Evolutionary conservation across 495 filamentous ascomycete species (phyloP), one percentile per base, ranked within the genome.

Genomic region (Hypoxylon trugodes): DNA sequence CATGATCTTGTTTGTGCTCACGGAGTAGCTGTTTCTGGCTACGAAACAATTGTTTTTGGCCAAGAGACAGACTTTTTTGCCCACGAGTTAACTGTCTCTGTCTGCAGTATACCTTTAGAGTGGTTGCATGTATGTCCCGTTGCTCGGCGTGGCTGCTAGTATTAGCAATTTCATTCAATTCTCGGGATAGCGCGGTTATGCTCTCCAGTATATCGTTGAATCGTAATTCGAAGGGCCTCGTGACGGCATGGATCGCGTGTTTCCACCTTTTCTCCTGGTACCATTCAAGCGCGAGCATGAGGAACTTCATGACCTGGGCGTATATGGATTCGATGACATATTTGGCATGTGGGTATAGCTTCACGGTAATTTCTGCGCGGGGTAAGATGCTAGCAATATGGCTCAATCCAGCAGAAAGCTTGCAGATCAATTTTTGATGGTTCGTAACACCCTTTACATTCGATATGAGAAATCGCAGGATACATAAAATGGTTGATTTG

Each of bases 211-310:
- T 28, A 37, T 59, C 56, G 33, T 59, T 26, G 21, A 36, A 59
- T 13, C 32, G 47, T 4, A 59, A 40, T 15, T 65, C 47, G 2
- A 33, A 15, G 0, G 53, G 61, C n/a, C 16, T 22, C 21, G 61
- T 53, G 37, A 59, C 32, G 4, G 46, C 19, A 19, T 65, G 52
- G 4, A 52, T 0, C 2, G 33, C 10, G 16, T 46, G 61, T 18
- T 32, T 37, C 3, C 22, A 3, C 13, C 18, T 66, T 6, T 63
- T 61, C 37, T 73, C 58, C 36, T 74, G 43, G 43, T 73, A 78
- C 76, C 76, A 80, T 0, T 57, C 5, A 22, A 51, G 19, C 2
- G 75, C 73, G 6, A 59, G 56, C 4, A 61, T 4, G 1, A 61
- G 49, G 16, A 61, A 61, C 9, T 16, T 21, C 33, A 61, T 4